Percentiles rank a stretch among this genome's conserved stretches.
Evolutionary conservation across 2,329 filamentous ascomycete species (phyloP).

Genomic region (Penicillium paneum): DNA sequence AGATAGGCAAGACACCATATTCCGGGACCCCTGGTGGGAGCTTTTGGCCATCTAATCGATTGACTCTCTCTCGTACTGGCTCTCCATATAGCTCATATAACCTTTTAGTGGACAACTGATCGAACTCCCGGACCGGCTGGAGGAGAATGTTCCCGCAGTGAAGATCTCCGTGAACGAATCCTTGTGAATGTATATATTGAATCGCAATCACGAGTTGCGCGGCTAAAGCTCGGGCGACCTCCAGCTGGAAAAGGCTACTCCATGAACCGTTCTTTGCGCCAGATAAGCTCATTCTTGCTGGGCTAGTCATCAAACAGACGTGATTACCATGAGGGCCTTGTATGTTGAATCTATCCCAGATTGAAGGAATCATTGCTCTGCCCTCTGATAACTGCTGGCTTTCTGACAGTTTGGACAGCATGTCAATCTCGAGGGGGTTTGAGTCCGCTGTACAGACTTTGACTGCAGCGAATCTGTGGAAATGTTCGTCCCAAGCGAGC

Average conservation of each 20-base stretch:
- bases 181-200: conserved; percentile 14
- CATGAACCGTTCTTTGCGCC: conserved; percentile 14
- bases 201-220: conserved; percentile 27
- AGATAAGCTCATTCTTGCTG: conserved; percentile 17
- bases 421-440: conserved; percentile 13
- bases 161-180: conserved; percentile 37
- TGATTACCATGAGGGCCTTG: conserved; percentile 15
- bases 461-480: conserved; percentile 25
- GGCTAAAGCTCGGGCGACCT: conserved; percentile 12
- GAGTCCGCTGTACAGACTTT: conserved; percentile 26
- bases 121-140: conserved; percentile 6
- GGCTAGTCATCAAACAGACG: conserved; percentile 10
- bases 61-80: conserved; percentile 18
- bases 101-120: conserved; percentile 12
- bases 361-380: conserved; percentile 7
- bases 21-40: conserved; percentile 29
- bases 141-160: conserved; percentile 38
- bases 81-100: conserved; percentile 22
- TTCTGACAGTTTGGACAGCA: conserved; percentile 8
- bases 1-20: conserved; percentile 31
- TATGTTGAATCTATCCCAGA: conserved; percentile 11
- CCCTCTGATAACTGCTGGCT: too few species aligned
- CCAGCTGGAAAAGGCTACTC: conserved; percentile 13
- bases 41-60: conserved; percentile 20
- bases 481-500: conserved; percentile 26